These are phyloP conservation scores for Xylona heveae DNA, from an alignment of 495 filamentous ascomycete genomes.

Conservation along the genomic window DNA sequence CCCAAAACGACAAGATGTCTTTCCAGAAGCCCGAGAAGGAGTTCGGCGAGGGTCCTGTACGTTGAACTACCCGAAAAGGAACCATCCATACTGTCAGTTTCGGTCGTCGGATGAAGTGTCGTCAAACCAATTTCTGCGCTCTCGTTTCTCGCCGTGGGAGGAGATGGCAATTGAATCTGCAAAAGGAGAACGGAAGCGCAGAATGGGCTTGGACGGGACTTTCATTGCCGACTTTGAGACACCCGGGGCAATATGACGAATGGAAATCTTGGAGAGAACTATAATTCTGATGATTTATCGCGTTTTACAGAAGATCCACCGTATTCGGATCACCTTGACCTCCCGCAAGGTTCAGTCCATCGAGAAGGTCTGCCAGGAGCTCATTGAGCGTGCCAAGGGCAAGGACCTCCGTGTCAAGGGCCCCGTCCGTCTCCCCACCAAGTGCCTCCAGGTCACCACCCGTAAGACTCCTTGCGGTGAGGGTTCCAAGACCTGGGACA, in stretches of 20 bases:
- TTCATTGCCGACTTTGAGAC: constrained; percentile 18
- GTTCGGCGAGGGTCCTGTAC: constrained; percentile 63
- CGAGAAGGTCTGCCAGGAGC: constrained; percentile 96
- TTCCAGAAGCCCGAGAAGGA: constrained; percentile 95
- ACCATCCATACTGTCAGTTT: too few species aligned
- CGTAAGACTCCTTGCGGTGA: constrained; percentile 96
- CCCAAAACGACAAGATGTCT: constrained; percentile 44
- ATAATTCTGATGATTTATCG: constrained; percentile 3
- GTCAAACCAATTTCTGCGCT: too few species aligned
- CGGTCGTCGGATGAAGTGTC: too few species aligned
- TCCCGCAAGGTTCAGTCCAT: constrained; percentile 78
- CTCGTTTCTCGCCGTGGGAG: too few species aligned
- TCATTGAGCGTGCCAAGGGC: constrained; percentile 94
- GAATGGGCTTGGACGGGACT: too few species aligned
- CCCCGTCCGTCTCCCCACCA: constrained; percentile 95
- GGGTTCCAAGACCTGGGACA: constrained; percentile 99
- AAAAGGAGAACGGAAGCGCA: too few species aligned
- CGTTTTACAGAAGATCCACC: constrained; percentile 79
- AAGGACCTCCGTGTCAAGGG: constrained; percentile 98
- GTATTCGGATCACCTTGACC: constrained; percentile 96
- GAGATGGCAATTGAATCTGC: too few species aligned
- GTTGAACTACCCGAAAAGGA: too few species aligned
- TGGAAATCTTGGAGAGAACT: too few species aligned
- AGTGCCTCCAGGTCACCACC: constrained; percentile 89
- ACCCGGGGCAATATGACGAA: too few species aligned